Base-by-base conservation (phyloP, 768 basidiomycete species). In the Termitomyces sp. region DNA sequence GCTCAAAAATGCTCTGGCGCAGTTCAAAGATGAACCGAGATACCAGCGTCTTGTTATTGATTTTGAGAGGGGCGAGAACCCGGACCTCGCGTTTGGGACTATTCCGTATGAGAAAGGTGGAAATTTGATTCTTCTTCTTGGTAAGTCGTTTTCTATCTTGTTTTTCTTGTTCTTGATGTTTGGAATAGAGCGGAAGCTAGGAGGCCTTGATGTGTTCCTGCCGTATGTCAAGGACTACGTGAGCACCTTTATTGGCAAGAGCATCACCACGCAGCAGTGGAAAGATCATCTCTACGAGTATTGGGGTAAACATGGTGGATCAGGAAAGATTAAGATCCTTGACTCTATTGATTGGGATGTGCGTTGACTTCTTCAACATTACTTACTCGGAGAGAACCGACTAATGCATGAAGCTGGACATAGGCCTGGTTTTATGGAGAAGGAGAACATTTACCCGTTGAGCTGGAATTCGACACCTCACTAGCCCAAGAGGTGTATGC, bases 81-180 rank as follows among this genome's bases (percentile, higher is more conserved):
- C 28, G 2, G 90, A 94, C 67, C 88, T 88, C 52, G 88, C 90
- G 7, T 93, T 89, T 72, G 78, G 80, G 58, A 76, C 78, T 56
- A 78, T 97, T 46, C 90, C 94, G 1, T 96, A 96, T 66, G 90
- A 91, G 71, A 92, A 95, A 74, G 96, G 96, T 24, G 82, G 91
- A 5, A 96, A 94, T 71, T 86, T 98, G 28, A 28, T 28, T 4
- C 28, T 28, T 4, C 28, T 28, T 28, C 28, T 28, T 4, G 28
- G 28, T 28, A 28, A 28, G 28, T 66, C 76, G 97, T 12, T 81
- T 95, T n/a, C 82, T 92, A n/a, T n/a, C 28, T 4, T n/a, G 44
- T 16, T 32, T 9, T 36, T 24, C 44, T n/a, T 4, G 28, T 57
- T 60, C 20, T 35, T 42, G 11, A 55, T 54, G 45, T 52, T 16